These are phyloP conservation scores for Nicotiana undulata DNA, from an alignment of 257 asterid genomes.

Conservation along the genomic window DNA sequence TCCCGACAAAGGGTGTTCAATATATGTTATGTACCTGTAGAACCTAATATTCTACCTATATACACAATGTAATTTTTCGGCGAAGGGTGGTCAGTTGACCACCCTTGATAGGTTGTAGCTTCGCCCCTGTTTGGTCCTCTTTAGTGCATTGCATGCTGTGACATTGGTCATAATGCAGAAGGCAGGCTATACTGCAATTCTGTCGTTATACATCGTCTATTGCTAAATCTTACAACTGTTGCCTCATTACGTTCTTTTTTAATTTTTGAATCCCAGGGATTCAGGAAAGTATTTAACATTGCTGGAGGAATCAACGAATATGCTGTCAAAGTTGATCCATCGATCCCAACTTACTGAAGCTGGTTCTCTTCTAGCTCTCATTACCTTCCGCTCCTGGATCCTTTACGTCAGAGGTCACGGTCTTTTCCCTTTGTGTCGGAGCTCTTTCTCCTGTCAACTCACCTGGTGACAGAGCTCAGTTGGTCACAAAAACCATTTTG, in stretches of 20 bases:
- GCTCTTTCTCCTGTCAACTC: background rate
- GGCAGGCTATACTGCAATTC: background rate
- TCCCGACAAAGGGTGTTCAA: too few relatives aligned
- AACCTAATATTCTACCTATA: too few relatives aligned
- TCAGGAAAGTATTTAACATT: conserved; percentile 69
- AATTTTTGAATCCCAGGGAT: conserved; percentile 52
- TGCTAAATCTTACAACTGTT: background rate
- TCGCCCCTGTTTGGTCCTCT: background rate
- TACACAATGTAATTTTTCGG: too few relatives aligned
- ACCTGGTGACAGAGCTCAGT: background rate
- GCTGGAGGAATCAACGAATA: conserved; percentile 89
- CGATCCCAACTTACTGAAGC: conserved; percentile 72
- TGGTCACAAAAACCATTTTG: background rate
- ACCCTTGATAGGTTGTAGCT: too few relatives aligned
- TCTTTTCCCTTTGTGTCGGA: background rate
- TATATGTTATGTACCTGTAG: too few relatives aligned
- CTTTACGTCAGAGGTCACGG: too few relatives aligned
- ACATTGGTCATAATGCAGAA: background rate
- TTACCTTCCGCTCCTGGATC: too few relatives aligned
- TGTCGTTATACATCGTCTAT: background rate
- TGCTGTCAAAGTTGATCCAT: conserved; percentile 69
- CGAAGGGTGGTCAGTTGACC: too few relatives aligned
- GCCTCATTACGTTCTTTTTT: background rate
- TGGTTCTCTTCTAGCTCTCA: background rate
- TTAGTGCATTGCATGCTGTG: background rate